Conservation (phyloP, 768 basidiomycete species). For the Rhizopogon rudus region DNA sequence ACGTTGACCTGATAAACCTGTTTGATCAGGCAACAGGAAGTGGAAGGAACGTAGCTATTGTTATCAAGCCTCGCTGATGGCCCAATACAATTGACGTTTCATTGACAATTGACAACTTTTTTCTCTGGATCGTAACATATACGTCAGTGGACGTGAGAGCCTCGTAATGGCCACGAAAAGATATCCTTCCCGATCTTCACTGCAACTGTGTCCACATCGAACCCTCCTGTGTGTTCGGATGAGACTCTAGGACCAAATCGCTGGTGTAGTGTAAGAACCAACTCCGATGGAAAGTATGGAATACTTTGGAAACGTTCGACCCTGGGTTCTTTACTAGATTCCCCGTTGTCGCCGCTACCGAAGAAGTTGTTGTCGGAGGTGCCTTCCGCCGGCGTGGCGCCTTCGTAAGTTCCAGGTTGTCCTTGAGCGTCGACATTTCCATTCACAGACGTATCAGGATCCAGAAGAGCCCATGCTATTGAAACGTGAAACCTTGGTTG, state of each 20-base stretch:
- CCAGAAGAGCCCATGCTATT: slow-evolving; percentile 80
- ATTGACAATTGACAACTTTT: neutral
- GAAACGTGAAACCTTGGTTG: slow-evolving; percentile 86
- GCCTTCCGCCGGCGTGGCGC: neutral
- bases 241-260: slow-evolving; percentile 39
- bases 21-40: slow-evolving; percentile 73
- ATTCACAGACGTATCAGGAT: slow-evolving; percentile 13
- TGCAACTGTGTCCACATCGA: slow-evolving; percentile 50
- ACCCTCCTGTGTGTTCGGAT: slow-evolving; percentile 38
- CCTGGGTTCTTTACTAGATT: neutral
- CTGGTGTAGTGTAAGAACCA: slow-evolving; percentile 47
- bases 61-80: slow-evolving; percentile 33
- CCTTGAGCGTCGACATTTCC: neutral
- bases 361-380: neutral
- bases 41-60: slow-evolving; percentile 65
- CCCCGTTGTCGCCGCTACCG: neutral
- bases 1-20: slow-evolving; percentile 51
- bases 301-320: slow-evolving; percentile 39
- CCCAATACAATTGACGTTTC: neutral
- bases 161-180: slow-evolving; percentile 37
- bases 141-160: slow-evolving; percentile 3
- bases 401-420: neutral
- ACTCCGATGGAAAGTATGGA: slow-evolving; percentile 41
- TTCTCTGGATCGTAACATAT: neutral
- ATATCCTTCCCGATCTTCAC: slow-evolving; percentile 71